Base-by-base conservation (phyloP, 768 basidiomycete genomes). In the Strobilomyces echinocephalus region DNA sequence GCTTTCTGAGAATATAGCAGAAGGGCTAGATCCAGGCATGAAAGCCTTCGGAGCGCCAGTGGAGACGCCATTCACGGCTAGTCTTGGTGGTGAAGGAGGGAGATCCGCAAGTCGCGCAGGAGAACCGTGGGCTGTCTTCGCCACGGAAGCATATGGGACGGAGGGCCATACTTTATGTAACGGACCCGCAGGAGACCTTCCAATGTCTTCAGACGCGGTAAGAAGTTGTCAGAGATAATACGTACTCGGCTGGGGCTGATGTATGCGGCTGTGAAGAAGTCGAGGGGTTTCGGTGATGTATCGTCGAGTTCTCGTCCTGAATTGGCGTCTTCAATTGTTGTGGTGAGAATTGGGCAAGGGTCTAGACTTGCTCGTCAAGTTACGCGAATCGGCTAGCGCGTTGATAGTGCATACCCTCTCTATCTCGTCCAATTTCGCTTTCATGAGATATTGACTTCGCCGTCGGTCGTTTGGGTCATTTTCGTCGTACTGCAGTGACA, bases 401-500 rank as follows among this genome's bases (percentile, higher is more conserved):
- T 59, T 39, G 24, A 49, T 47, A 61, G 61, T 8, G 55, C 75
- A 60, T 30, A 78, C 88, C 76, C 78, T 79, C 64, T 92, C 89
- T 44, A 92, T 86, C 68, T 87, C 85, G 63, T 92, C 90, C 21
- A 92, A 71, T 65, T 86, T 80, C 16, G 84, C 82, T 59, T 76
- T 82, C 83, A 91, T 82, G 40, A 85, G 69, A 58, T 82, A 78
- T 60, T 91, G 89, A 65, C 88, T 91, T 63, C 79, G 80, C 39
- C 88, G 78, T 54, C 80, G 79, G 69, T 89, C 88, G 62, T 88
- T 76, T 41, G 85, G 84, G 61, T 89, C 88, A 59, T 81, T 73
- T 42, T 82, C 79, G 54, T 88, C 85, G 59, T 79, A 84, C 85
- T 88, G 60, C 8, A 33, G 45, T 20, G 26, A 48, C 31, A 50